phyloP scores from a whole-genome alignment of 2,329 filamentous ascomycete genomes.

The Paecilomyces fulvus region DNA sequence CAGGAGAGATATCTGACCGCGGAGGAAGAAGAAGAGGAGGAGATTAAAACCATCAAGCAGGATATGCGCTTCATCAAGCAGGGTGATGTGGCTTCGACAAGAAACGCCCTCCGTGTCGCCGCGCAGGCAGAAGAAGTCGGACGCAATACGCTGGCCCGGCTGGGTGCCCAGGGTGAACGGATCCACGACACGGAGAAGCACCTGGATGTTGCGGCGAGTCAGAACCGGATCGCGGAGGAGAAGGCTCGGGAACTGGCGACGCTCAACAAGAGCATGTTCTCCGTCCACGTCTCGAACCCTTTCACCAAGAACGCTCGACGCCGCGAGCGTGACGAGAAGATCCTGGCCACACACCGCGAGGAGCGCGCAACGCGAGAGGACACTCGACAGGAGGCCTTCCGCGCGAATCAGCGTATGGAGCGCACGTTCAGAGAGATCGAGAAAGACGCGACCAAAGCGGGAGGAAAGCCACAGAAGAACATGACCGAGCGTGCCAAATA shows the following conservation, averaged over 20 bases:
- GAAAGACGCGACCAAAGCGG: constrained; percentile 39
- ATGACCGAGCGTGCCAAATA: constrained; percentile 62
- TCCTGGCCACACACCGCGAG: constrained; percentile 55
- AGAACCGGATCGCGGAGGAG: constrained; percentile 68
- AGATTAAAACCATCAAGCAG: constrained; percentile 62
- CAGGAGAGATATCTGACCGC: constrained; percentile 71
- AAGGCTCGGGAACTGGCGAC: constrained; percentile 76
- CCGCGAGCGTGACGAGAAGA: constrained; percentile 56
- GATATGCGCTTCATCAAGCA: constrained; percentile 70
- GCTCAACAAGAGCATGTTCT: constrained; percentile 85
- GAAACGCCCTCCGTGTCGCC: constrained; percentile 60
- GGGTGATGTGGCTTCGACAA: constrained; percentile 63
- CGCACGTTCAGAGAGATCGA: constrained; percentile 58
- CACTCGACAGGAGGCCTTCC: constrained; percentile 47
- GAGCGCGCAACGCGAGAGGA: constrained; percentile 51
- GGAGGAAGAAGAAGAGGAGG: constrained; percentile 68
- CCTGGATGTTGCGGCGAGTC: constrained; percentile 68
- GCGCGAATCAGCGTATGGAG: constrained; percentile 51
- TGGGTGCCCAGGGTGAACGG: constrained; percentile 71
- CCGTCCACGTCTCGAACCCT: constrained; percentile 67
- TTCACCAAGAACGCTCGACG: constrained; percentile 64
- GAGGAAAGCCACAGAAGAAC: constrained; percentile 44
- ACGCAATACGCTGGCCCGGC: constrained; percentile 60
- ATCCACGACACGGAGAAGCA: constrained; percentile 77
- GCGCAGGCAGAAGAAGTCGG: constrained; percentile 64